A percentile compares a stretch with the other conserved stretches of the same genome.
These are phyloP conservation scores for Candida pseudocylindracea DNA, from an alignment of 1,139 yeast genomes.

Conservation along the genomic window DNA sequence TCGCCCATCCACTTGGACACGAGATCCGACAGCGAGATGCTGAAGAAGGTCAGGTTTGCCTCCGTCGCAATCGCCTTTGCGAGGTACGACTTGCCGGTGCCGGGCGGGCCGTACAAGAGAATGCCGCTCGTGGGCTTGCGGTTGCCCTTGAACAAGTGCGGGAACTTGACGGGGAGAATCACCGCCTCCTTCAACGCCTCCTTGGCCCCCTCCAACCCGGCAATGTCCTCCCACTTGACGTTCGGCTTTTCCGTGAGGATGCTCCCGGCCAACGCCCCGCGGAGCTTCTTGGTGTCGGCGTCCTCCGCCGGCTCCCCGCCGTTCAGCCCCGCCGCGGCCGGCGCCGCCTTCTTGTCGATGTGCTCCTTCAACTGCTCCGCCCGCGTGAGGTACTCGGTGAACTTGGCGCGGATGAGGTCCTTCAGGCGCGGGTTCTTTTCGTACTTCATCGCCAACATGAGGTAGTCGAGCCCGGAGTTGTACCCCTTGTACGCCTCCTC, in stretches of 20 bases:
- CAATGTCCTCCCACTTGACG: constrained; percentile 88
- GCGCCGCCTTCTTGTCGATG: constrained; percentile 35
- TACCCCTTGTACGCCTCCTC: constrained; percentile 90
- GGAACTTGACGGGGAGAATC: constrained; percentile 82
- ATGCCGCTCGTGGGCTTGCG: constrained; percentile 90
- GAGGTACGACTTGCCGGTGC: constrained; percentile 91
- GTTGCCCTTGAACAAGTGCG: constrained; percentile 84
- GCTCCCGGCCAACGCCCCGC: constrained; percentile 87
- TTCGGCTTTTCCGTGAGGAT: constrained; percentile 84
- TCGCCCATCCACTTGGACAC: constrained; percentile 99
- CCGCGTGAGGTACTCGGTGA: constrained; percentile 75
- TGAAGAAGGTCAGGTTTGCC: constrained; percentile 88
- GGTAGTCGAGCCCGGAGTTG: constrained; percentile 81
- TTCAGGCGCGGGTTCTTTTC: constrained; percentile 83
- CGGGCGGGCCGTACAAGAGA: constrained; percentile 91
- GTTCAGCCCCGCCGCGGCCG: constrained; percentile 8
- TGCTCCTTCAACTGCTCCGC: constrained; percentile 92
- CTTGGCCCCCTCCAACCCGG: constrained; percentile 88
- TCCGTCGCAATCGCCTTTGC: constrained; percentile 99
- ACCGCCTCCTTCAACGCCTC: constrained; percentile 97
- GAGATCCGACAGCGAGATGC: constrained; percentile 83
- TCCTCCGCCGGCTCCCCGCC: constrained; percentile 20
- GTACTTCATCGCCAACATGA: constrained; percentile 89
- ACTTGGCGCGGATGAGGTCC: constrained; percentile 71
- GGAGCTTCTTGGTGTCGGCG: constrained; percentile 64